phyloP scores from a whole-genome alignment of 495 filamentous ascomycete genomes.

The Penicillium parvum region DNA sequence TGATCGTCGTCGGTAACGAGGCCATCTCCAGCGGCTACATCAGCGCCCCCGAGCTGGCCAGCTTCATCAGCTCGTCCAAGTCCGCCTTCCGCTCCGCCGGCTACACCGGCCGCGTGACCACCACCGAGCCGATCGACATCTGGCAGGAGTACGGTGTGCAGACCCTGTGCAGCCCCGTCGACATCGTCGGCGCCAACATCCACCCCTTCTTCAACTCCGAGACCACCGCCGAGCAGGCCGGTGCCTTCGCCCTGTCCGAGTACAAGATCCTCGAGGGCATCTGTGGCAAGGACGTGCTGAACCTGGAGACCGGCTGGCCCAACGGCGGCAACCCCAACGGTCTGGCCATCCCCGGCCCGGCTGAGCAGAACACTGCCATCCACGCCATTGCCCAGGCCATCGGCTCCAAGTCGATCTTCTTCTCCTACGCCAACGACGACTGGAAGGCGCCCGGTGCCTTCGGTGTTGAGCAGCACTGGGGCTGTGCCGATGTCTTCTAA shows the following conservation, averaged over 20 bases:
- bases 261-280: conserved; percentile 58
- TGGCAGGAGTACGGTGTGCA: conserved; percentile 49
- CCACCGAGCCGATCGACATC: conserved; percentile 77
- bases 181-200: conserved; percentile 77
- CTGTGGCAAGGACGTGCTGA: conserved; percentile 66
- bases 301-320: conserved; percentile 93
- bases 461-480: conserved; percentile 78
- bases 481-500: conserved; percentile 54
- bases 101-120: conserved; percentile 74
- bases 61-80: conserved; percentile 60
- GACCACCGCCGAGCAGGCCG: conserved; percentile 58
- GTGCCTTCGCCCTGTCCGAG: conserved; percentile 65
- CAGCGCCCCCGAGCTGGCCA: conserved; percentile 55
- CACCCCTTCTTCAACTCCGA: conserved; percentile 89
- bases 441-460: conserved; percentile 75
- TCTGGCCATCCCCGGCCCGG: conserved; percentile 58
- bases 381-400: conserved; percentile 54
- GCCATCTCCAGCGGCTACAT: conserved; percentile 67
- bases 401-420: conserved; percentile 62
- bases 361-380: conserved; percentile 70
- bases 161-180: conserved; percentile 65
- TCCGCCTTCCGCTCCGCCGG: conserved; percentile 50
- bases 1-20: conserved; percentile 90
- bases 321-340: conserved; percentile 64
- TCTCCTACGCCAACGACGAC: conserved; percentile 71